Evolutionary conservation across 768 basidiomycete genomes (phyloP).

Genomic region (Collybia nuda): DNA sequence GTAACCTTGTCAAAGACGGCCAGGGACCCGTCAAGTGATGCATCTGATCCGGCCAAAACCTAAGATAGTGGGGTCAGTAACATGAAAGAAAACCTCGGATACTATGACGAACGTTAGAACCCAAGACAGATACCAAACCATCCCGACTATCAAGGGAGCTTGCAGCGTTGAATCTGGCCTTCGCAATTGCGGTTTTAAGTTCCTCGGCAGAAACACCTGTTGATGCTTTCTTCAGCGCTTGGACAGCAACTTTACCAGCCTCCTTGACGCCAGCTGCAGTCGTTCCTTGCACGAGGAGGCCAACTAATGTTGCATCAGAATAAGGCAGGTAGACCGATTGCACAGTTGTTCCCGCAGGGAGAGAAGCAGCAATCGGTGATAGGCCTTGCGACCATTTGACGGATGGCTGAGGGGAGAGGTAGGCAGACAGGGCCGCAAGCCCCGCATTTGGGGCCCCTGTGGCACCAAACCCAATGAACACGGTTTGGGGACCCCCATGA

Average conservation of each 20-base stretch:
- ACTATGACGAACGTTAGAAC: slow-evolving; percentile 53
- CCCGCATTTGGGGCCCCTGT: slow-evolving; percentile 63
- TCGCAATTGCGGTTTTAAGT: slow-evolving; percentile 78
- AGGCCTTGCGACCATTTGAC: slow-evolving; percentile 86
- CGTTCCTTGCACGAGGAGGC: slow-evolving; percentile 73
- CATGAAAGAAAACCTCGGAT: slow-evolving; percentile 4
- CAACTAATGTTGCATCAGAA: slow-evolving; percentile 89
- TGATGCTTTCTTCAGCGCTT: slow-evolving; percentile 64
- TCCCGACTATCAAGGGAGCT: slow-evolving; percentile 65
- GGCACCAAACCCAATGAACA: slow-evolving; percentile 89
- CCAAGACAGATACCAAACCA: slow-evolving; percentile 61
- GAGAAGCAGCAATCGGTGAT: slow-evolving; percentile 62
- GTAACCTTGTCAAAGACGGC: slow-evolving; percentile 71
- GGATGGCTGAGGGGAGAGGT: slow-evolving; percentile 75
- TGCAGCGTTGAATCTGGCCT: slow-evolving; percentile 86
- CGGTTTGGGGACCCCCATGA: slow-evolving; percentile 63
- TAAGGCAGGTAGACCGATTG: slow-evolving; percentile 82
- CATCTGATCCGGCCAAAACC: slow-evolving; percentile 57
- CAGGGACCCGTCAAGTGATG: slow-evolving; percentile 62
- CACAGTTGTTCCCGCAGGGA: slow-evolving; percentile 63
- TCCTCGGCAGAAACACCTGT: slow-evolving; percentile 64
- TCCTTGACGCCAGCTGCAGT: slow-evolving; percentile 63
- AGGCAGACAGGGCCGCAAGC: slow-evolving; percentile 75
- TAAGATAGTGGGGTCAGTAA: slow-evolving; percentile 21
- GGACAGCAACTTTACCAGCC: slow-evolving; percentile 67